Evolutionary conservation across 78 protist species (phyloP).

Genomic region (Ministeria vibrans): DNA sequence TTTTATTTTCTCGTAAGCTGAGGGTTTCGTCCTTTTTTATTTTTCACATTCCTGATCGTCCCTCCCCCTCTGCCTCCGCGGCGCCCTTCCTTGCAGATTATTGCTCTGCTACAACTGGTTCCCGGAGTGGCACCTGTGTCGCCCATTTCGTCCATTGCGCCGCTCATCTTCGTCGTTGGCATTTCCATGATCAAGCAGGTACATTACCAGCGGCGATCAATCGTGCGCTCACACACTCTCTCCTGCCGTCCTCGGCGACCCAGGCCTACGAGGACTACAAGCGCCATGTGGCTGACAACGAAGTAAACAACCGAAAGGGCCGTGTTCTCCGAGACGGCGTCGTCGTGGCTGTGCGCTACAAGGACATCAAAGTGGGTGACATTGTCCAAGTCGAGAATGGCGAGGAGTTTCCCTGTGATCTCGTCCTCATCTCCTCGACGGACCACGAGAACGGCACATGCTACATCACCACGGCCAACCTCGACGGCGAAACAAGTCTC

Average conservation of each 20-base stretch:
- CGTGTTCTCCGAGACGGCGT: conserved; percentile 2
- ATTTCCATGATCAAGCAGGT: conserved; percentile 17
- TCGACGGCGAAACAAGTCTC: conserved; percentile 73
- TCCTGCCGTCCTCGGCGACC: no score
- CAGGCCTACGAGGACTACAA: conserved; percentile 40
- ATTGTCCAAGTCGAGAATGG: not conserved
- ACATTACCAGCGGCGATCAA: no score
- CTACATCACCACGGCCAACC: conserved; percentile 65
- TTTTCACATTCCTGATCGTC: no score
- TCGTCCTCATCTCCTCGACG: conserved; percentile 15
- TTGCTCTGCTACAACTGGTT: not conserved
- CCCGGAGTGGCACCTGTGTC: conserved; percentile 35
- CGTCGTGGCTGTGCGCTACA: not conserved
- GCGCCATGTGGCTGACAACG: not conserved
- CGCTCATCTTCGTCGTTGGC: conserved; percentile 28
- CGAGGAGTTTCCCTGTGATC: conserved; percentile 33
- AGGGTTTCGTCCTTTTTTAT: no score
- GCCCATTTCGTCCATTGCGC: conserved; percentile 25
- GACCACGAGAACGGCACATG: conserved; percentile 44
- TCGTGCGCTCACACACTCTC: no score
- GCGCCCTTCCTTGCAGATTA: no score
- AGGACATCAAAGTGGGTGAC: conserved; percentile 11
- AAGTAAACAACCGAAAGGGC: not conserved
- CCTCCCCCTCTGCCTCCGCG: no score
- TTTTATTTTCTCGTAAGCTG: conserved; percentile 19